A percentile compares a stretch with the other conserved stretches of the same genome.
Evolutionary conservation across 1,284 basidiomycete species (phyloP).

Genomic region (Taiwanofungus camphoratus): DNA sequence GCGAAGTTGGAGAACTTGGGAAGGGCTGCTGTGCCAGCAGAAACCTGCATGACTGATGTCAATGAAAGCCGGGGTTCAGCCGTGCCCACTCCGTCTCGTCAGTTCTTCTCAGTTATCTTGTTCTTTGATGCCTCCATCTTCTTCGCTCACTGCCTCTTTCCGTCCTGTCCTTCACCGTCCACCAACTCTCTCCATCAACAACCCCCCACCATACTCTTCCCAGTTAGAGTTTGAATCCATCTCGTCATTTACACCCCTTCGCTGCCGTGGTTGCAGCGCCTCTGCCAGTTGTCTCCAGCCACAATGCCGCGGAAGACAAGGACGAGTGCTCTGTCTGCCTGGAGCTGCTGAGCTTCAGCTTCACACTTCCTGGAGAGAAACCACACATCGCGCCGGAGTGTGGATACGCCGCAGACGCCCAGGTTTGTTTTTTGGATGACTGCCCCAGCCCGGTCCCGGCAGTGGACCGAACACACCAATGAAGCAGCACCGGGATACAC

Average conservation of each 20-base stretch:
- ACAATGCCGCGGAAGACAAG: constrained; percentile 63
- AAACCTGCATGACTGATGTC: too few relatives aligned
- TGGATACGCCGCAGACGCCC: constrained; percentile 94
- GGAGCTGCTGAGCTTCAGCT: constrained; percentile 83
- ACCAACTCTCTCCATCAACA: constrained; percentile 21
- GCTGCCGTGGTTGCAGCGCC: constrained; percentile 52
- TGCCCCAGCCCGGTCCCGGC: neutral
- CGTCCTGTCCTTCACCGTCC: constrained; percentile 34
- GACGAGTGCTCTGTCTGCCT: constrained; percentile 88
- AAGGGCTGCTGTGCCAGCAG: too few relatives aligned
- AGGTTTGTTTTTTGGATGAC: constrained; percentile 46
- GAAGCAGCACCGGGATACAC: too few relatives aligned
- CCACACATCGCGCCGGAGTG: constrained; percentile 95
- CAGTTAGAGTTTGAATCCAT: constrained; percentile 18
- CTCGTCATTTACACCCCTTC: constrained; percentile 40
- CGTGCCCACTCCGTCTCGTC: too few relatives aligned
- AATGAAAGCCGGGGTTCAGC: too few relatives aligned
- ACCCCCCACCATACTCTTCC: constrained; percentile 16
- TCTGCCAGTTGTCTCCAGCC: constrained; percentile 63
- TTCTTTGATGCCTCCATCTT: constrained; percentile 28
- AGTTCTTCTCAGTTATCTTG: too few relatives aligned
- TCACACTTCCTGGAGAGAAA: constrained; percentile 88
- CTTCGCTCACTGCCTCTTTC: constrained; percentile 30
- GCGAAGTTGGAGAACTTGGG: too few relatives aligned
- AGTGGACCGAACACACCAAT: too few relatives aligned